Evolutionary conservation across 2,329 filamentous ascomycete species (phyloP), one percentile per base, ranked within the genome.

Genomic region (Scedosporium dehoogii): DNA sequence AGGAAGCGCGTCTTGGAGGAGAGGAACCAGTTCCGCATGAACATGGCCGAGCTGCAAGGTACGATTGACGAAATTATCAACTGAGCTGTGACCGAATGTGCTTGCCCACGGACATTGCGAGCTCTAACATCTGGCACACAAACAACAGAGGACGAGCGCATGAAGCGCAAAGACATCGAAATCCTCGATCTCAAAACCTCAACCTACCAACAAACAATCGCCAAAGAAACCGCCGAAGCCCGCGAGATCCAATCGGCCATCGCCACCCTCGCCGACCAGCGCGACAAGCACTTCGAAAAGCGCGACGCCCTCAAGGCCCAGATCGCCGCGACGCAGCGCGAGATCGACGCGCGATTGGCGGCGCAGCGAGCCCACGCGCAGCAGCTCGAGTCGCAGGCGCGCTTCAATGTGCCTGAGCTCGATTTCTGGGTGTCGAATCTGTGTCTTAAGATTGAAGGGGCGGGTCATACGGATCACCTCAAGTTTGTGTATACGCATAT

Each of bases 391-490:
- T 84, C 88, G 1, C 93, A 97, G 76, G 85, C 89, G 61, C 85
- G 91, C 41, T 90, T 93, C 75, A 97, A 99, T 74, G 84, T 90
- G 53, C 94, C 94, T 0, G 94, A 99, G 77, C 81, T 99, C 56
- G 90, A 92, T 68, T 97, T 97, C 72, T 99, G 94, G 94, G 90
- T 96, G 73, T 89, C 88, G 62, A 94, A 93, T 72, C 79, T 99
- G 64, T 92, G 93, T 63, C 74, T 97, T 71, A 81, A 89, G 64
- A 96, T 99, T 70, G 93, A 97, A 71, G 93, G 93, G 1, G 90
- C 90, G 0, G 92, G 91, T 1, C 84, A 85, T 70, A 87, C 90
- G 65, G 92, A 97, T 74, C 83, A 90, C 27, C 79, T 99, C 68
- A 93, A 93, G 74, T 96, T 99, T 73, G 84, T 94, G 2, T 99